These are phyloP conservation scores for Dimargaris xerosporica DNA, from an alignment of 192 early-diverging fungal genomes.

Conservation along the genomic window DNA sequence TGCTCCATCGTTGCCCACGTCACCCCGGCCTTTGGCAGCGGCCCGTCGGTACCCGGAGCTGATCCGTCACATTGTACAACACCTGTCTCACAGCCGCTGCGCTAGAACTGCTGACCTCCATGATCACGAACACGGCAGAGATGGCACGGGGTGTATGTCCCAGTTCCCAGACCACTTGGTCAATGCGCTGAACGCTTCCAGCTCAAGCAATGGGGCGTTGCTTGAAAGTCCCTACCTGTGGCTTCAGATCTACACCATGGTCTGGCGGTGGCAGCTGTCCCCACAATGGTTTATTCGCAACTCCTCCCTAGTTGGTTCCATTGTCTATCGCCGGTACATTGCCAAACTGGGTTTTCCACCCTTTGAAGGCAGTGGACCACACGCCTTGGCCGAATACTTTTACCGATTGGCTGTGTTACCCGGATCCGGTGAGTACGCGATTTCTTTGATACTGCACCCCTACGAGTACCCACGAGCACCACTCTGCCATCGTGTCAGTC, in stretches of 20 bases:
- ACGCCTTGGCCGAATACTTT: constrained; percentile 63
- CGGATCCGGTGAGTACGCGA: constrained; percentile 71
- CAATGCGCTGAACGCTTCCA: no score
- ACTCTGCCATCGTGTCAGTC: constrained; percentile 43
- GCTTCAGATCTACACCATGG: constrained; percentile 20
- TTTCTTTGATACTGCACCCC: constrained; percentile 57
- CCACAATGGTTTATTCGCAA: constrained; percentile 66
- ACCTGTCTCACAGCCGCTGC: not conserved
- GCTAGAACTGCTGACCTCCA: not conserved
- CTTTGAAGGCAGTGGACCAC: constrained; percentile 42
- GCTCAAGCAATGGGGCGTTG: constrained; percentile 12
- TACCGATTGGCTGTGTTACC: constrained; percentile 64
- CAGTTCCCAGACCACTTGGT: no score
- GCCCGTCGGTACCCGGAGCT: constrained; percentile 3
- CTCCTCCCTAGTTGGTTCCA: constrained; percentile 58
- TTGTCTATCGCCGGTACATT: constrained; percentile 34
- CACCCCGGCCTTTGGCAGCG: not conserved
- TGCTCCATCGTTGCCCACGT: constrained; percentile 14
- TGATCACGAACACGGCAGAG: constrained; percentile 3
- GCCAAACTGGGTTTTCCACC: constrained; percentile 29
- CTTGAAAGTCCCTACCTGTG: constrained; percentile 20
- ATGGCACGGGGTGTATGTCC: no score
- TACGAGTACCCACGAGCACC: constrained; percentile 70
- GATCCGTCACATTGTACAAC: constrained; percentile 5
- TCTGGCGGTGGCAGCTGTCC: constrained; percentile 68